A percentile compares a stretch with the other conserved stretches of the same genome.
phyloP scores from a whole-genome alignment of 495 filamentous ascomycete genomes.

The Neurospora pannonica region DNA sequence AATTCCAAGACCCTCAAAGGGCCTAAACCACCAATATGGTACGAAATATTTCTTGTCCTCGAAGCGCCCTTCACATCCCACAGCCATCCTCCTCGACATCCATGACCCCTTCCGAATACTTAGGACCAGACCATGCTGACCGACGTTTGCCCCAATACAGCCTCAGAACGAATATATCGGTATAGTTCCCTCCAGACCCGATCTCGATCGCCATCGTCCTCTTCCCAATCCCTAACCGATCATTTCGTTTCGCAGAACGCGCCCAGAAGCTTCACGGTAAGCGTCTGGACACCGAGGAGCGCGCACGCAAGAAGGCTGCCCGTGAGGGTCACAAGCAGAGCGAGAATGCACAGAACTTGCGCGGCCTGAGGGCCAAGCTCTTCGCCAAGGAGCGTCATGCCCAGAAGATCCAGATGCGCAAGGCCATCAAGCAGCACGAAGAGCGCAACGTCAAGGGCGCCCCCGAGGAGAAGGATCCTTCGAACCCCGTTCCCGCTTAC shows the following conservation, averaged over 20 bases:
- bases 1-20: slow-evolving; percentile 20
- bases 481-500: slow-evolving; percentile 72
- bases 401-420: slow-evolving; percentile 99
- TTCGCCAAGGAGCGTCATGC: slow-evolving; percentile 87
- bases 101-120: background rate
- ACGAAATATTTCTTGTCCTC: slow-evolving; percentile 1
- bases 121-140: background rate
- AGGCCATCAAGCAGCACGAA: slow-evolving; percentile 88
- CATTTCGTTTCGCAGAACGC: slow-evolving; percentile 11
- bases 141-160: slow-evolving; percentile 30
- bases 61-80: background rate
- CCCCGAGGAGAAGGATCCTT: slow-evolving; percentile 61
- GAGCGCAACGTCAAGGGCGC: slow-evolving; percentile 91
- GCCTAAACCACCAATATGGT: slow-evolving; percentile 25
- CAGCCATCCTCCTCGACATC: slow-evolving; percentile 8
- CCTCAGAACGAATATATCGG: slow-evolving; percentile 94
- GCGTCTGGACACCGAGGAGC: slow-evolving; percentile 81
- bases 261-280: slow-evolving; percentile 39
- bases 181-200: slow-evolving; percentile 6
- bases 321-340: slow-evolving; percentile 80
- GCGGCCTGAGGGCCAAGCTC: slow-evolving; percentile 85
- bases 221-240: slow-evolving; percentile 1
- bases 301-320: slow-evolving; percentile 74
- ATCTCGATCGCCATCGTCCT: background rate
- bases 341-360: slow-evolving; percentile 82